Evolutionary conservation across 2,329 filamentous ascomycete species (phyloP), one percentile per base, ranked within the genome.

Genomic region (Trichoderma koningiopsis): DNA sequence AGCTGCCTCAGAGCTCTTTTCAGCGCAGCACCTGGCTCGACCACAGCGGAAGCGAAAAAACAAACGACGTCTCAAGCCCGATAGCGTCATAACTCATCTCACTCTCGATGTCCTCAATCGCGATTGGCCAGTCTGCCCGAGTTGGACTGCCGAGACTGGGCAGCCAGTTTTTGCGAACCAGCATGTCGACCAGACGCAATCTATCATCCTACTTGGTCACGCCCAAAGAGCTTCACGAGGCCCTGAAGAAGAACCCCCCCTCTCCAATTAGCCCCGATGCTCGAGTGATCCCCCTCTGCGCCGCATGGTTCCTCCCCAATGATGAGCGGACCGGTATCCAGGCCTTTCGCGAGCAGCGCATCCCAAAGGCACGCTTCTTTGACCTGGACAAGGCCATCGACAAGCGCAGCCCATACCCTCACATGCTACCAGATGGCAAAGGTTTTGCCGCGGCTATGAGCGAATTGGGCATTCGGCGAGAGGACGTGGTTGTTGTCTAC

Each of bases 301-400:
- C 94, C 58, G 88, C 93, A 29, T 99, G 96, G 96, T 99, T 97
- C 78, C 88, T 99, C 72, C 96, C 96, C 72, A 98, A 97, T 79
- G 95, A 97, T 74, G 88, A 88, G 66, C 90, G 94, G 71, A 92
- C 88, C 61, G 96, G 96, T 66, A 88, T 92, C 74, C 86, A 96
- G 72, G 89, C 91, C 55, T 99, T 95, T 84, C 88, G 89, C 73
- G 87, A 93, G 77, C 88, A 90, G 77, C 92, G 93, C 75, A 96
- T 99, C 72, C 95, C 94, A 27, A 90, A 91, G 76, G 91, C 96
- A 1, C 92, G 94, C 37, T 99, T 98, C 87, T 99, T 99, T 80
- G 94, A 99, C 80, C 86, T 99, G 66, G 96, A 99, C 81, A 93
- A 89, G 75, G 88, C 97, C 77, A 93, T 96, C 76, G 94, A 99